phyloP scores from a whole-genome alignment of 2,329 filamentous ascomycete genomes.

The Coniochaeta sp. region DNA sequence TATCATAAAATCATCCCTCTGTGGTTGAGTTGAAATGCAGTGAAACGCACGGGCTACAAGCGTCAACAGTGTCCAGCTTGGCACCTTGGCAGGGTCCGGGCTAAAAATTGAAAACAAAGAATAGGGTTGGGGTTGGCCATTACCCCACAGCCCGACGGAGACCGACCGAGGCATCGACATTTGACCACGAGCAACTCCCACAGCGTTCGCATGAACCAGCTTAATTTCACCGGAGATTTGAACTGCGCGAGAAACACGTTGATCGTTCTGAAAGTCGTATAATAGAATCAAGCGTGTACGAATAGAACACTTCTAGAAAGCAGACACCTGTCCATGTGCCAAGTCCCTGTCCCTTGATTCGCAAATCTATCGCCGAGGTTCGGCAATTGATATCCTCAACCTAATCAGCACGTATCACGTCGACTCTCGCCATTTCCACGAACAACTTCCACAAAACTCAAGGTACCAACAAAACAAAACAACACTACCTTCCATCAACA shows the following conservation, averaged over 20 bases:
- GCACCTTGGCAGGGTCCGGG: no score
- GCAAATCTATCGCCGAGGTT: not conserved
- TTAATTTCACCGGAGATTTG: not conserved
- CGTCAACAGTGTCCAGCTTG: no score
- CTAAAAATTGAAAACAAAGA: no score
- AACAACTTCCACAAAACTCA: not conserved
- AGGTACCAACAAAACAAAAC: not conserved
- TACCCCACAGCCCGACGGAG: no score
- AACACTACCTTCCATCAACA: not conserved
- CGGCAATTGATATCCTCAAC: conserved; percentile 1
- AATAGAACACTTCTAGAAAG: not conserved
- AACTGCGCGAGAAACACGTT: not conserved
- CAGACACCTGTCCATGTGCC: not conserved
- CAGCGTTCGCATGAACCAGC: not conserved
- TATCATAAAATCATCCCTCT: no score
- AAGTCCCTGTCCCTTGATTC: not conserved
- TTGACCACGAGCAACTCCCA: not conserved
- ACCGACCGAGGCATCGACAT: not conserved
- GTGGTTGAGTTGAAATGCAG: no score
- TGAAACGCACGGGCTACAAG: no score
- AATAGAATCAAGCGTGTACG: not conserved
- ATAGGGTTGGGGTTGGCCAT: not conserved
- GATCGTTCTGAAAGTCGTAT: not conserved
- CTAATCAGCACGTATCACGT: not conserved
- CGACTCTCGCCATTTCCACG: not conserved